Percentiles rank a stretch among this genome's conserved stretches.
Evolutionary conservation across 164 flowering plant genomes (phyloP).

Genomic region (Chimonanthus praecox): DNA sequence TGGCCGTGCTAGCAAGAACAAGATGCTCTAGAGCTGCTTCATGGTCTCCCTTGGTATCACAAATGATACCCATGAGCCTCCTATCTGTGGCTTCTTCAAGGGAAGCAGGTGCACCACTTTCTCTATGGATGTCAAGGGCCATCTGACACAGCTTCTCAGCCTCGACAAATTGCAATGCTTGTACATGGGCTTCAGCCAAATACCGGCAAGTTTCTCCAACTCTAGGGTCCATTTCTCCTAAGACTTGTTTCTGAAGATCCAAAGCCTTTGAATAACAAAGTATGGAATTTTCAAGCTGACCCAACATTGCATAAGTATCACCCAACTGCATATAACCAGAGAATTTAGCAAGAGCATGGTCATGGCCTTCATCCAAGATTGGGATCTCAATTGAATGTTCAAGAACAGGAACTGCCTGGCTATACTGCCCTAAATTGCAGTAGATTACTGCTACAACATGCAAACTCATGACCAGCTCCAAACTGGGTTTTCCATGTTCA

Average conservation of each 20-base stretch:
- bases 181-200: constrained; percentile 85
- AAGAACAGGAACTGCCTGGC: constrained; percentile 75
- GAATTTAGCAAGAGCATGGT: constrained; percentile 90
- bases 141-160: constrained; percentile 72
- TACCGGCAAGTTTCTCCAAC: constrained; percentile 96
- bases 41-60: constrained; percentile 85
- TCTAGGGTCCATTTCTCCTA: constrained; percentile 81
- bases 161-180: constrained; percentile 89
- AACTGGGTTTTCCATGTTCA: constrained; percentile 64
- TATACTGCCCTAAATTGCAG: constrained; percentile 72
- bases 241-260: constrained; percentile 59
- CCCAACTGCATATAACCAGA: constrained; percentile 96
- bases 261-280: constrained; percentile 58
- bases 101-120: constrained; percentile 61
- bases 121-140: constrained; percentile 87
- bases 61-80: constrained; percentile 93
- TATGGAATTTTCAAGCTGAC: constrained; percentile 80
- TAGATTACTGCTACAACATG: constrained; percentile 84
- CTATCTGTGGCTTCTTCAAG: constrained; percentile 91
- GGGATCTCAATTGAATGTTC: constrained; percentile 82
- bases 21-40: constrained; percentile 96
- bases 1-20: constrained; percentile 89
- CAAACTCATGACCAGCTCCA: constrained; percentile 85
- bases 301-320: constrained; percentile 87
- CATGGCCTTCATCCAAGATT: constrained; percentile 59